phyloP scores from a whole-genome alignment of 2,329 filamentous ascomycete species.

The Immersiporthe knoxdaviesiana region DNA sequence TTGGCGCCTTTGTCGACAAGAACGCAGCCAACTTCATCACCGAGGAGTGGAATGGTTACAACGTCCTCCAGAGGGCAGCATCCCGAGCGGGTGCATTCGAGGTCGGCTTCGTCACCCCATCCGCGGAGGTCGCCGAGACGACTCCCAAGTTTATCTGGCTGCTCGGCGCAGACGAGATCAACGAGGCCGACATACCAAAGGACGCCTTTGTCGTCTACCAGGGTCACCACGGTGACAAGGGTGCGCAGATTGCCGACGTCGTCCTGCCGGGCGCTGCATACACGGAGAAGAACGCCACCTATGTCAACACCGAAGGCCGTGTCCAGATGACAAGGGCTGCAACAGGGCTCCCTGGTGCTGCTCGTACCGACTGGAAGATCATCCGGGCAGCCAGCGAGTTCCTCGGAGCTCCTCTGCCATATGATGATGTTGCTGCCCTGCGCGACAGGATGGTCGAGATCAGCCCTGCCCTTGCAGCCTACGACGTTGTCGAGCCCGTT shows the following conservation, averaged over 20 bases:
- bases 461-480: conserved; percentile 83
- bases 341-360: conserved; percentile 83
- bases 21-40: conserved; percentile 86
- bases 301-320: conserved; percentile 96
- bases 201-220: conserved; percentile 97
- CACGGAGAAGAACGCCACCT: conserved; percentile 95
- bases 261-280: conserved; percentile 93
- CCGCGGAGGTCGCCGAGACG: conserved; percentile 77
- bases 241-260: conserved; percentile 90
- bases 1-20: conserved; percentile 92
- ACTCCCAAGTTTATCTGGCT: conserved; percentile 97
- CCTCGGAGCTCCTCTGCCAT: conserved; percentile 82
- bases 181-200: conserved; percentile 84
- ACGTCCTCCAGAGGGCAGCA: conserved; percentile 90
- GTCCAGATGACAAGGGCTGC: conserved; percentile 92
- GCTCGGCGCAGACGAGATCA: conserved; percentile 90
- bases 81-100: conserved; percentile 94
- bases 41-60: conserved; percentile 95
- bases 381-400: conserved; percentile 92
- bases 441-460: conserved; percentile 95
- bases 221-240: conserved; percentile 94
- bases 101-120: conserved; percentile 90
- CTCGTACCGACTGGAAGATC: conserved; percentile 98
- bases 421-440: conserved; percentile 87
- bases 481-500: conserved; percentile 87